Base-by-base conservation (phyloP, 1,284 basidiomycete genomes). In the Cutaneotrichosporon sp. region DNA sequence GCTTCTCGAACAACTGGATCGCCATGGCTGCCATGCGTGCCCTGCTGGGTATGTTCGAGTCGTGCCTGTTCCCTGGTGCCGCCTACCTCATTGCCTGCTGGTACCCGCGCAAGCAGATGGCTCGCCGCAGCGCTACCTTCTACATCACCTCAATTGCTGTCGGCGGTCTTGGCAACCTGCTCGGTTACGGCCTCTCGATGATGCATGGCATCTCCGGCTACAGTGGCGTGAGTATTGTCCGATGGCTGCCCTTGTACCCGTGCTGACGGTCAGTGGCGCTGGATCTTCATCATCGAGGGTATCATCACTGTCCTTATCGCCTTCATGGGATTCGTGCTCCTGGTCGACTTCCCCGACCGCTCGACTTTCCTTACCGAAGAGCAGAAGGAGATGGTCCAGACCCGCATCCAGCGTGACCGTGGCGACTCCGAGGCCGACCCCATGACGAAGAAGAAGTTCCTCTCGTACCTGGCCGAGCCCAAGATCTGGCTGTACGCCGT, bases 341-440 rank as follows among this genome's bases (percentile, higher is more conserved):
- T 69, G 26, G 68, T 74, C 54, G 76, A 78, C 63, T 77, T 78
- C 70, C 78, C 78, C 19, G 76, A 78, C 62, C 70, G 74, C 62
- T 68, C 68, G 45, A 75, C 59, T 20, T 78, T 78, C 69, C 65
- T 79, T 19, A 69, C 61, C 3, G 55, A 56, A 4, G 67, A 73
- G 19, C 70, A 78, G 57, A 71, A 64, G 33, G 62, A 64, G 29
- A 65, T 76, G 56, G 63, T 77, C 46, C 61, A 71, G 20, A 62
- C 68, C 16, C 68, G 77, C 26, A 75, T 79, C 52, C 60, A 78
- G 49, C 58, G 61, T 27, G 78, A 78, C 66, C 72, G 78, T 38
- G 74, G 70, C 20, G 78, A 79, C 60, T 63, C 75, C 20, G 64
- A 62, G 19, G 65, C 65, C 26, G 77, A 79, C 53, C 35, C 61